Evolutionary conservation across 1,139 yeast genomes (phyloP), one percentile per base, ranked within the genome.

Genomic region (Debaryomyces fabryi): DNA sequence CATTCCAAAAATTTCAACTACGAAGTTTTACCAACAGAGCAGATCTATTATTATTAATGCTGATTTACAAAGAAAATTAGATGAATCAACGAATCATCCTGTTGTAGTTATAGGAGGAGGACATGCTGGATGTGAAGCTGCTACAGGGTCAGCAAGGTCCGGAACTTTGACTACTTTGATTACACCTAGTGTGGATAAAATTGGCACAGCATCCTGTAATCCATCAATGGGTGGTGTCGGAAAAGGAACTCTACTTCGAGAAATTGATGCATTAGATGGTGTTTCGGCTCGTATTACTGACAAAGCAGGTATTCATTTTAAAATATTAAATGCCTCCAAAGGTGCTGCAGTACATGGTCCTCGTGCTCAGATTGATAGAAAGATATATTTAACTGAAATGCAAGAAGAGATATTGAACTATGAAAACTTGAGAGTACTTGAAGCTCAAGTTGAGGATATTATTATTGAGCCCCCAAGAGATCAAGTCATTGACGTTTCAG

Each of bases 311-410:
- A 88, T 92, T 34, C 97, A 92, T 64, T 95, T 86, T 67, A 90
- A 89, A 63, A 84, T 91, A 51, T 73, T 95, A 52, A 95, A 95
- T 65, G 79, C 86, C 42, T 87, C 96, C 3, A 81, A 90, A 56
- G 99, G 99, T 0, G 90, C 98, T 0, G 99, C 99, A 0, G 99
- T 92, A 1, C 96, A 97, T 88, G 99, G 99, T 0, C 98, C 98
- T 6, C 71, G 99, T 50, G 97, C 97, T 1, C 99, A 95, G 65
- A 93, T 95, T 29, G 99, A 95, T 65, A 74, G 99, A 53, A 73
- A 81, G 44, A 78, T 92, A 3, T 95, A 93, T 64, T 72, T 87
- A 58, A 62, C 66, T 10, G 95, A 88, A 59, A 93, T 93, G 98
- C 96, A 89, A 62, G 58, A 65, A 3, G 85, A 76, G 52, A 75